phyloP scores from a whole-genome alignment of 2,329 filamentous ascomycete genomes.

The Hypoxylon rubiginosum region DNA sequence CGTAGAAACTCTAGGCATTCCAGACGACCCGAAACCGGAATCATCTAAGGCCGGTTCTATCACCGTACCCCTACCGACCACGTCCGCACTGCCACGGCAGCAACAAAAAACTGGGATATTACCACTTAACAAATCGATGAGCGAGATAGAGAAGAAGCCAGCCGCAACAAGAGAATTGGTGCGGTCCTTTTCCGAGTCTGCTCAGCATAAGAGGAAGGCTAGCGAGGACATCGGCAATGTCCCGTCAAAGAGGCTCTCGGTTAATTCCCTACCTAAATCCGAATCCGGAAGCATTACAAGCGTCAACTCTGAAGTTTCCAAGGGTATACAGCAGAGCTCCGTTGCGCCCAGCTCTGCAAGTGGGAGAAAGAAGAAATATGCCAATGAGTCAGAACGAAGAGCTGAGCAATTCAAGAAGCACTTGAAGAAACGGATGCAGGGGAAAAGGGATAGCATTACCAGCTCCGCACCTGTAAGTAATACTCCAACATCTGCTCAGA shows the following conservation, averaged over 20 bases:
- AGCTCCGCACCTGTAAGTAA: conserved; percentile 36
- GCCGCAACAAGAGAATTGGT: conserved; percentile 16
- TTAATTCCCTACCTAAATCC: conserved; percentile 21
- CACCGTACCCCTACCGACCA: background rate
- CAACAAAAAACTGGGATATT: conserved; percentile 2
- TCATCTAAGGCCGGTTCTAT: background rate
- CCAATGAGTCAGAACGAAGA: conserved; percentile 23
- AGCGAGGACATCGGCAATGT: conserved; percentile 27
- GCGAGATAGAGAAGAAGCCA: conserved; percentile 28
- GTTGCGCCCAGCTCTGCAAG: conserved; percentile 22
- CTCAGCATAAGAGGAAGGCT: conserved; percentile 37
- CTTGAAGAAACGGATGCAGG: conserved; percentile 15
- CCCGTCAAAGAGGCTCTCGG: conserved; percentile 28
- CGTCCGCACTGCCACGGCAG: background rate
- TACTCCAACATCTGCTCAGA: conserved; percentile 43
- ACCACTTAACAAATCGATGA: conserved; percentile 34
- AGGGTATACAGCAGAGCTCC: conserved; percentile 5
- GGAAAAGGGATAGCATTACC: conserved; percentile 30
- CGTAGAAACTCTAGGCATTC: background rate
- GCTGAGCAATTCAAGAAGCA: conserved; percentile 21
- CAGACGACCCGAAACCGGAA: background rate
- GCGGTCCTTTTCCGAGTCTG: conserved; percentile 39
- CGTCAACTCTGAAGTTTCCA: conserved; percentile 13
- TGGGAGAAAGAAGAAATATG: conserved; percentile 18
- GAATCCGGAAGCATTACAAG: conserved; percentile 19